Percentiles rank a stretch among this genome's conserved stretches.
These are phyloP conservation scores for Fraxinus velutina DNA, from an alignment of 305 asterid genomes.

Conservation along the genomic window DNA sequence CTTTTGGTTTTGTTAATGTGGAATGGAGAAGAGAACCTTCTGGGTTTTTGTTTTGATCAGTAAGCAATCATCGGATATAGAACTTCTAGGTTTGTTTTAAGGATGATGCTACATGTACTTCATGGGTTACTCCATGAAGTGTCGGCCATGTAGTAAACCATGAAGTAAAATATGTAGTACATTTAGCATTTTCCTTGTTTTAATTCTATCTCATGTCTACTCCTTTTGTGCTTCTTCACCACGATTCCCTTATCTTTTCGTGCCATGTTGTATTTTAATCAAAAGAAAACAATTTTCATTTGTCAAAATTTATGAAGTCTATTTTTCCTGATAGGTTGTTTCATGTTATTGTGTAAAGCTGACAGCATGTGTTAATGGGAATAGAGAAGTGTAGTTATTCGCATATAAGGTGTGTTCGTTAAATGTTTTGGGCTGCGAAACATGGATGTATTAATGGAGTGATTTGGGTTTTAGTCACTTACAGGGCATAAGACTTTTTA, in stretches of 20 bases:
- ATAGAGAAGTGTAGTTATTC: neutral
- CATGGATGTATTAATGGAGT: neutral
- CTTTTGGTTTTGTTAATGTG: neutral
- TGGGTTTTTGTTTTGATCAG: neutral
- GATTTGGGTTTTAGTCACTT: neutral
- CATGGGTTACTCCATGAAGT: too few species aligned
- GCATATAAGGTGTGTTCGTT: neutral
- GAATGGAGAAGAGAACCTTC: neutral
- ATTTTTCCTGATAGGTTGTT: neutral
- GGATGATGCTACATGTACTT: too few species aligned
- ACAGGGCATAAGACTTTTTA: neutral
- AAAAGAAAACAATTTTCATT: neutral
- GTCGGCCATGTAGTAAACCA: too few species aligned
- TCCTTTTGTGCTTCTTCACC: neutral
- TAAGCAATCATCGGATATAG: neutral
- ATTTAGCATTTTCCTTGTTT: neutral
- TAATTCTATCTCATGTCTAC: neutral
- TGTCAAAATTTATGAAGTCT: neutral
- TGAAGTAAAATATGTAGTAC: too few species aligned
- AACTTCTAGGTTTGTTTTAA: neutral
- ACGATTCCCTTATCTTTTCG: neutral
- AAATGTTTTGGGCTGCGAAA: neutral
- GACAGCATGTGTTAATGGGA: neutral
- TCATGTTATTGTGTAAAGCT: neutral
- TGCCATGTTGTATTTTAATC: neutral